Evolutionary conservation across 495 filamentous ascomycete genomes (phyloP).

Genomic region (Penicillium canariense): DNA sequence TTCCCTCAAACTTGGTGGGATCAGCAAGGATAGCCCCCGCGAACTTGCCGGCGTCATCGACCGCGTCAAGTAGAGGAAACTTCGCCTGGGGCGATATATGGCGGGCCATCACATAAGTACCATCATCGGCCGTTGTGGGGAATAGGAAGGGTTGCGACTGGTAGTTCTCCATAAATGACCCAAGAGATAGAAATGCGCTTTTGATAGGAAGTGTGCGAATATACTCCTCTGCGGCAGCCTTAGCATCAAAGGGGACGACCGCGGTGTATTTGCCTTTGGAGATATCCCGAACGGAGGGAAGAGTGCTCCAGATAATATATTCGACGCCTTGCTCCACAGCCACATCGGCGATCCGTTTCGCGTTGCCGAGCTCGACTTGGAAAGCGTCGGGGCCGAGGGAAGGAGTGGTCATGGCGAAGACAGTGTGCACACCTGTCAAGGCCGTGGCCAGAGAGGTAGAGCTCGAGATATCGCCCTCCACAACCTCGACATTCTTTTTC

Average conservation of each 20-base stretch:
- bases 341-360: background rate
- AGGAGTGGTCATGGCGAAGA: background rate
- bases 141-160: background rate
- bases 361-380: background rate
- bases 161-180: background rate
- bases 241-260: background rate
- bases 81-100: background rate
- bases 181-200: background rate
- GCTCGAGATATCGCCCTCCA: too few relatives aligned
- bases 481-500: conserved; percentile 35
- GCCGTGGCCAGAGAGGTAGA: background rate
- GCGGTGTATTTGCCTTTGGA: background rate
- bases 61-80: background rate
- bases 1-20: too few relatives aligned
- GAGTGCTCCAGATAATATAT: background rate
- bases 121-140: background rate
- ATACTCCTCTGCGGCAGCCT: background rate
- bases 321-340: background rate
- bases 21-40: too few relatives aligned
- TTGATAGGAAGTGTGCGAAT: background rate
- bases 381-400: background rate
- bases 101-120: background rate
- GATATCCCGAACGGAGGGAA: background rate
- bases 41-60: too few relatives aligned
- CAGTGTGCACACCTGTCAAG: background rate